A percentile compares a stretch with the other conserved stretches of the same genome.
Evolutionary conservation across 2,329 filamentous ascomycete species (phyloP).

Genomic region (Penicillium sp.): DNA sequence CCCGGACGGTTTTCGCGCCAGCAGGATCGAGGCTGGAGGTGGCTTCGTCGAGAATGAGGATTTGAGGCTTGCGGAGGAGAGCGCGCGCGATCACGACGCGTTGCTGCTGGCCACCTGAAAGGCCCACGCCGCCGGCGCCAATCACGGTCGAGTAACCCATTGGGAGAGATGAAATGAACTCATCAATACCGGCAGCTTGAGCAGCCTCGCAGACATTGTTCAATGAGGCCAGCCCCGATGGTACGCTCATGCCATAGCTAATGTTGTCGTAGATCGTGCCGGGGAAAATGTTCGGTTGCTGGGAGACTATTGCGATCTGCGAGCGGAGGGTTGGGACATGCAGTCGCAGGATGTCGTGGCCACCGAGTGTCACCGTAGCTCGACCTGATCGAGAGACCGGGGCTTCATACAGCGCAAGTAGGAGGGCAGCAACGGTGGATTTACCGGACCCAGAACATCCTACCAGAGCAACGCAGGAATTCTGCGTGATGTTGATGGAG

Average conservation of each 20-base stretch:
- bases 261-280: constrained; percentile 60
- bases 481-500: constrained; percentile 66
- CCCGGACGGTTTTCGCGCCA: constrained; percentile 66
- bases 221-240: constrained; percentile 55
- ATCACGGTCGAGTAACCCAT: constrained; percentile 72
- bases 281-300: constrained; percentile 66
- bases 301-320: constrained; percentile 63
- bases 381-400: constrained; percentile 23
- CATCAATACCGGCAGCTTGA: constrained; percentile 67
- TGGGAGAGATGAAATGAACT: constrained; percentile 75
- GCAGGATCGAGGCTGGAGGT: constrained; percentile 78
- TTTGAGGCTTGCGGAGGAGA: constrained; percentile 68
- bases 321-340: constrained; percentile 66
- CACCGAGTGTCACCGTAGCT: constrained; percentile 57
- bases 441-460: constrained; percentile 90
- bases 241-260: constrained; percentile 69
- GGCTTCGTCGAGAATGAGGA: constrained; percentile 85
- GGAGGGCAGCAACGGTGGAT: constrained; percentile 75
- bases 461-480: constrained; percentile 76
- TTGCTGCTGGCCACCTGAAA: constrained; percentile 85
- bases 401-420: constrained; percentile 71
- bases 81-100: constrained; percentile 80
- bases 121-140: constrained; percentile 72
- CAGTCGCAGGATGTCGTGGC: constrained; percentile 60
- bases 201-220: constrained; percentile 59